Conservation (phyloP, 495 filamentous ascomycete genomes). For the Xylaria sp. region DNA sequence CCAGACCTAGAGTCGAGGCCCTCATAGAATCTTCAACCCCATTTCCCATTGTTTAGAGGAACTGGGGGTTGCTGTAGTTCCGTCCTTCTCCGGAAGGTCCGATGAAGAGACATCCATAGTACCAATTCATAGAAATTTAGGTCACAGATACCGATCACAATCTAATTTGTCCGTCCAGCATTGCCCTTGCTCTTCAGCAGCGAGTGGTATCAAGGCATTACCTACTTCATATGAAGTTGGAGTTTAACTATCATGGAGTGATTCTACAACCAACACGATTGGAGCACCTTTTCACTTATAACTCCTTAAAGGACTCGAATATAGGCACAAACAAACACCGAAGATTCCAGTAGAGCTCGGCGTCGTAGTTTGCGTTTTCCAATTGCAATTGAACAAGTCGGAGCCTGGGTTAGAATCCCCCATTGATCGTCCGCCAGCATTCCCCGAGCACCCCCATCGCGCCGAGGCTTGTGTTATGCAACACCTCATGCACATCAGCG, state of each 20-base stretch:
- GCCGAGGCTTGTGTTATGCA: slow-evolving; percentile 8
- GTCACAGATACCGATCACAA: neutral
- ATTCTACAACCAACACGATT: neutral
- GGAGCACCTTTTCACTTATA: neutral
- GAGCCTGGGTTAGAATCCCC: neutral
- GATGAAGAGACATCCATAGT: neutral
- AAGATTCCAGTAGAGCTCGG: neutral
- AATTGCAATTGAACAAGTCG: slow-evolving; percentile 1
- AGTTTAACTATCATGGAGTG: neutral
- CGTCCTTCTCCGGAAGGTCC: neutral
- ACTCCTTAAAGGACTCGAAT: neutral
- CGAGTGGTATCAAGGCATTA: neutral
- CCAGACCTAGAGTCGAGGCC: neutral
- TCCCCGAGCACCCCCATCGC: neutral
- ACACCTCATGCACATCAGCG: slow-evolving; percentile 19
- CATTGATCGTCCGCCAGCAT: slow-evolving; percentile 4
- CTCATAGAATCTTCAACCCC: neutral
- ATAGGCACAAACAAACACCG: neutral
- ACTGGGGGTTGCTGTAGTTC: neutral
- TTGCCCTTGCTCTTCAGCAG: neutral
- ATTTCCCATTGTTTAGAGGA: neutral
- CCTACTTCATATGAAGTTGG: neutral
- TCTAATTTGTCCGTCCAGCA: neutral
- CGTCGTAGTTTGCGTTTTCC: neutral
- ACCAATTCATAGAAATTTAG: neutral